Evolutionary conservation across 805 yeast species (phyloP).

Genomic region (Lipomyces chichibuensis): DNA sequence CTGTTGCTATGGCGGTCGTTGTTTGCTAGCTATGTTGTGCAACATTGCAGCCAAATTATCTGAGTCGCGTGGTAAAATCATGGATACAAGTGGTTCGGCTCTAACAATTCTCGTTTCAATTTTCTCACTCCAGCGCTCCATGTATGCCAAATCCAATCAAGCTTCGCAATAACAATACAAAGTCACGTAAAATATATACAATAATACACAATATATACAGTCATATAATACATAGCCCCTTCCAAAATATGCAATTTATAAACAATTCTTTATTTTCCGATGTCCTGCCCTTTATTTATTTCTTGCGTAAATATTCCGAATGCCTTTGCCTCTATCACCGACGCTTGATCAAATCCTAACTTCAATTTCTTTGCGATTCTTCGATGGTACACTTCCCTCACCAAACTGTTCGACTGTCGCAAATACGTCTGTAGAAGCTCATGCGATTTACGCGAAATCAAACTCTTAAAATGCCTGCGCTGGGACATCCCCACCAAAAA

Average conservation of each 20-base stretch:
- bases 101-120: too few relatives aligned
- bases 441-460: background rate
- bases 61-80: too few relatives aligned
- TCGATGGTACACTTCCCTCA: background rate
- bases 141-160: background rate
- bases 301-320: background rate
- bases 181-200: background rate
- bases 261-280: background rate
- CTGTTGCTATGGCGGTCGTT: too few relatives aligned
- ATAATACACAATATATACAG: background rate
- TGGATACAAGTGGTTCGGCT: too few relatives aligned
- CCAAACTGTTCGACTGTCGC: background rate
- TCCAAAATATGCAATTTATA: background rate
- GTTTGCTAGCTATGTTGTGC: too few relatives aligned
- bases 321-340: background rate
- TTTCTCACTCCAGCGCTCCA: background rate
- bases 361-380: background rate
- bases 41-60: too few relatives aligned
- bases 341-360: background rate
- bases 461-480: background rate
- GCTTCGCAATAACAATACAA: background rate
- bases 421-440: background rate
- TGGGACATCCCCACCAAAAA: background rate
- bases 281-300: background rate
- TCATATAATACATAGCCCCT: background rate